Evolutionary conservation across 768 basidiomycete species (phyloP).

Genomic region (Lentinus brumalis): DNA sequence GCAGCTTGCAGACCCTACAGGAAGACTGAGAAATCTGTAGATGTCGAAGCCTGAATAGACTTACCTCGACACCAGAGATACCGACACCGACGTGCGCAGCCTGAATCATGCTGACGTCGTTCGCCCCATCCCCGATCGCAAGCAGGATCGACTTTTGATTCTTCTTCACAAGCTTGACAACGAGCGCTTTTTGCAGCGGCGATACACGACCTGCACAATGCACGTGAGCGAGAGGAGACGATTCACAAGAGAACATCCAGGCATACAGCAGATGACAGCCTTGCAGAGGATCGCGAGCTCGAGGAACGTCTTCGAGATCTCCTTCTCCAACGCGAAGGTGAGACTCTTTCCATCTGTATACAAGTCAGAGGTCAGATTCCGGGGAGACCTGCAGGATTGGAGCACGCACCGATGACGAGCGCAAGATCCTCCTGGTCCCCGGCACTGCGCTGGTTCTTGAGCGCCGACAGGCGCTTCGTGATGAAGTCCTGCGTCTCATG

Average conservation of each 20-base stretch:
- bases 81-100: slow-evolving; percentile 98
- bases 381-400: not conserved
- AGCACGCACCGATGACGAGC: slow-evolving; percentile 78
- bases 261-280: slow-evolving; percentile 95
- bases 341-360: slow-evolving; percentile 89
- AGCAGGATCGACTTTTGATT: slow-evolving; percentile 91
- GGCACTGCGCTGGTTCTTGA: slow-evolving; percentile 87
- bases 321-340: slow-evolving; percentile 91
- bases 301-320: slow-evolving; percentile 84
- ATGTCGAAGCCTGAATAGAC: slow-evolving; percentile 5
- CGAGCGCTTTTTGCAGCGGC: slow-evolving; percentile 94
- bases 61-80: slow-evolving; percentile 94
- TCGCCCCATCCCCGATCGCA: slow-evolving; percentile 97
- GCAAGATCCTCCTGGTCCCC: slow-evolving; percentile 94
- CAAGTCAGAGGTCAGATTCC: too few species aligned
- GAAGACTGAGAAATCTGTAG: not conserved
- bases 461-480: slow-evolving; percentile 84
- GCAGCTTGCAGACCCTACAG: slow-evolving; percentile 93
- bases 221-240: not conserved
- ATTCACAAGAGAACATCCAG: not conserved
- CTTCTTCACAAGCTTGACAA: slow-evolving; percentile 99
- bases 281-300: slow-evolving; percentile 98
- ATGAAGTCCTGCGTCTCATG: slow-evolving; percentile 85
- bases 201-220: slow-evolving; percentile 82
- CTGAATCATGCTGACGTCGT: slow-evolving; percentile 99